Evolutionary conservation across 495 filamentous ascomycete species (phyloP).

Genomic region (Hyphodiscus hymeniophilus): DNA sequence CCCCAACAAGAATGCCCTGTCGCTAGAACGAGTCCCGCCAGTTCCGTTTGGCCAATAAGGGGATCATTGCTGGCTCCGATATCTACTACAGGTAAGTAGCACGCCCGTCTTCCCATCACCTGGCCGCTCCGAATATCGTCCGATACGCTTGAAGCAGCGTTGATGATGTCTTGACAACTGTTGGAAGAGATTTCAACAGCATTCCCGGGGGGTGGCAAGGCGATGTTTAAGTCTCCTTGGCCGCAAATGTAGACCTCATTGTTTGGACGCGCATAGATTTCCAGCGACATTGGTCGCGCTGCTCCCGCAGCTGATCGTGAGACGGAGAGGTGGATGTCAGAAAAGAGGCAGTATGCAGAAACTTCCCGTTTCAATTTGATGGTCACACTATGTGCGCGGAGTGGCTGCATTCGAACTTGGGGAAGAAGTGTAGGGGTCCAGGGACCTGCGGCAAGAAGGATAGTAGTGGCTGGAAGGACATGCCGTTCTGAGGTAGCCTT

Average conservation of each 20-base stretch:
- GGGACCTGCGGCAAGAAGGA: constrained; percentile 78
- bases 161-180: constrained; percentile 80
- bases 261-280: constrained; percentile 89
- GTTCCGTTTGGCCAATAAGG: constrained; percentile 64
- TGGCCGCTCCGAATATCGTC: constrained; percentile 69
- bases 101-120: constrained; percentile 74
- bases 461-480: constrained; percentile 65
- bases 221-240: constrained; percentile 68
- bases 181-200: constrained; percentile 68
- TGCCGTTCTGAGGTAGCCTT: constrained; percentile 45
- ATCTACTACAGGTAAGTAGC: constrained; percentile 68
- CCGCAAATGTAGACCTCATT: constrained; percentile 87
- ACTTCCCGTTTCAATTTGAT: constrained; percentile 56
- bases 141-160: constrained; percentile 70
- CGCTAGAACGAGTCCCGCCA: constrained; percentile 72
- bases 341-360: constrained; percentile 83
- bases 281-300: constrained; percentile 37
- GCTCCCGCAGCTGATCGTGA: background rate
- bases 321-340: constrained; percentile 65
- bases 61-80: constrained; percentile 57
- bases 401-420: constrained; percentile 62
- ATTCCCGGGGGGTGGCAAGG: constrained; percentile 66
- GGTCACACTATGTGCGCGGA: constrained; percentile 84
- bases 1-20: constrained; percentile 97
- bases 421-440: constrained; percentile 75